Conservation (phyloP, 495 filamentous ascomycete genomes). For the Monascus purpureus region DNA sequence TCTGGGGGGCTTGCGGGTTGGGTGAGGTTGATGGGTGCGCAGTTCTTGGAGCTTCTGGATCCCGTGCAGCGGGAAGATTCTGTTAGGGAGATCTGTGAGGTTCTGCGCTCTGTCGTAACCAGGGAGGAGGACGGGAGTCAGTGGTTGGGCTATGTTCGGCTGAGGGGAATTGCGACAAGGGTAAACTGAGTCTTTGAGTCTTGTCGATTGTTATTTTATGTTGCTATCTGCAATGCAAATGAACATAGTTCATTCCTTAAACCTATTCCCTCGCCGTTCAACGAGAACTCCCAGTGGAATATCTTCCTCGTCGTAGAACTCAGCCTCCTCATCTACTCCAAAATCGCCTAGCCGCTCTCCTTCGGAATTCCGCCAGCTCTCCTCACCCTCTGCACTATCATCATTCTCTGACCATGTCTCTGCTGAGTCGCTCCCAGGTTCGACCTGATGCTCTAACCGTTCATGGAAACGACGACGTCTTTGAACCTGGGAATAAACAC, state of each 20-base stretch:
- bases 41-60: constrained; percentile 39
- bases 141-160: constrained; percentile 57
- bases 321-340: constrained; percentile 74
- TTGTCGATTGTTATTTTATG: not conserved
- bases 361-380: constrained; percentile 70
- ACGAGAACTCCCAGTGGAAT: constrained; percentile 48
- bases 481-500: constrained; percentile 14
- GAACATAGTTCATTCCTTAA: not conserved
- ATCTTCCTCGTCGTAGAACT: constrained; percentile 70
- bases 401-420: constrained; percentile 10
- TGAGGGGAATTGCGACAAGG: constrained; percentile 36
- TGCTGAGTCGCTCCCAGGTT: constrained; percentile 17
- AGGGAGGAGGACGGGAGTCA: constrained; percentile 42
- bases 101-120: constrained; percentile 38
- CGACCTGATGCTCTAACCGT: constrained; percentile 19
- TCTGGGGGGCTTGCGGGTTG: constrained; percentile 56
- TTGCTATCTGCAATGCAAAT: not conserved
- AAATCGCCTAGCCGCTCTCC: constrained; percentile 80
- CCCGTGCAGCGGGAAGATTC: constrained; percentile 36
- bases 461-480: constrained; percentile 38
- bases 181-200: not conserved
- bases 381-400: constrained; percentile 33
- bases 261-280: constrained; percentile 13
- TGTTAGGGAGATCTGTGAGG: constrained; percentile 43
- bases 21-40: constrained; percentile 50